phyloP scores from a whole-genome alignment of 2,329 filamentous ascomycete genomes.

The Sphaceloma murrayae region DNA sequence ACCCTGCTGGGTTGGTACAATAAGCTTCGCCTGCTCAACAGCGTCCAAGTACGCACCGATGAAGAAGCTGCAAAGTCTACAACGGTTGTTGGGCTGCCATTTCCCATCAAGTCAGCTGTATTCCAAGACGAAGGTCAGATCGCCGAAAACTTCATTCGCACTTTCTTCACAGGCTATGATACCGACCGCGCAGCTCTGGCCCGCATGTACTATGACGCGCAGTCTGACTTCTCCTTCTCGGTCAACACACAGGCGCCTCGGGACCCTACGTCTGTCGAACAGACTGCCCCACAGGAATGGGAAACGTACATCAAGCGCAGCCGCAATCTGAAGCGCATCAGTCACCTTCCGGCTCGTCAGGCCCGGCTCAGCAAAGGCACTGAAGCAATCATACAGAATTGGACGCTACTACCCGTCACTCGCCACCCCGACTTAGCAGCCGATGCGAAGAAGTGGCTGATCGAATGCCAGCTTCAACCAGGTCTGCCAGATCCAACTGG shows the following conservation, averaged over 20 bases:
- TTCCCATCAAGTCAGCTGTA: constrained; percentile 53
- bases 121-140: constrained; percentile 67
- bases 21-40: constrained; percentile 67
- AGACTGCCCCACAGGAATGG: constrained; percentile 50
- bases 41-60: constrained; percentile 60
- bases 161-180: constrained; percentile 68
- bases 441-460: constrained; percentile 63
- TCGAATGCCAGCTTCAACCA: constrained; percentile 69
- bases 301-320: constrained; percentile 66
- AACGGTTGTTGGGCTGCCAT: constrained; percentile 48
- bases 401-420: constrained; percentile 61
- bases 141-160: constrained; percentile 63
- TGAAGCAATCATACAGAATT: constrained; percentile 56
- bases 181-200: constrained; percentile 55
- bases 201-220: constrained; percentile 62
- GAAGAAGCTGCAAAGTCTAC: constrained; percentile 55
- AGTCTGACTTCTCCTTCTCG: constrained; percentile 65
- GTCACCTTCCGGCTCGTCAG: constrained; percentile 49
- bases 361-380: constrained; percentile 57
- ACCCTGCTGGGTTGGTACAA: constrained; percentile 77
- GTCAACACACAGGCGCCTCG: constrained; percentile 56
- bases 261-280: constrained; percentile 29
- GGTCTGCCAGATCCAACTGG: constrained; percentile 61
- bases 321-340: constrained; percentile 66
- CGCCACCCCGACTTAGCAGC: constrained; percentile 61